A percentile compares a stretch with the other conserved stretches of the same genome.
Evolutionary conservation across 306 rosid genomes (phyloP).

Genomic region (Pterocarpus santalinus): DNA sequence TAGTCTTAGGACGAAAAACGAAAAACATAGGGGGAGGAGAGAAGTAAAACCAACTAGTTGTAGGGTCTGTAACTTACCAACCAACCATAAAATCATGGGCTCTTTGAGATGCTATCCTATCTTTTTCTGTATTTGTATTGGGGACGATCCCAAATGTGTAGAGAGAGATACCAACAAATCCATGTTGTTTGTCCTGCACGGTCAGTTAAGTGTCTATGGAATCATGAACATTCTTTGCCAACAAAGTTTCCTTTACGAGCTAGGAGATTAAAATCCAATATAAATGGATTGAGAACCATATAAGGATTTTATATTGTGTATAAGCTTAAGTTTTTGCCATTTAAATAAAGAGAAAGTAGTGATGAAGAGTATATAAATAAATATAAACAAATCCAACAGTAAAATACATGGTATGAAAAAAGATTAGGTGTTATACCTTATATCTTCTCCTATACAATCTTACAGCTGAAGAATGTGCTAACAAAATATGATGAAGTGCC

Average conservation of each 20-base stretch:
- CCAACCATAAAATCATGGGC: constrained; percentile 56
- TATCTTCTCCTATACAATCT: constrained; percentile 62
- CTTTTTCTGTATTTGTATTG: constrained; percentile 57
- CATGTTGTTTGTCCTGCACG: constrained; percentile 71
- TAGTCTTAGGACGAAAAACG: background rate
- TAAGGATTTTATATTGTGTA: background rate
- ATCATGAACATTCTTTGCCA: constrained; percentile 10
- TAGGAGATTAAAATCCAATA: background rate
- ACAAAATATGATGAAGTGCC: constrained; percentile 66
- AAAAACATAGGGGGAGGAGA: background rate
- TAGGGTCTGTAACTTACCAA: constrained; percentile 56
- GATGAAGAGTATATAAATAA: background rate
- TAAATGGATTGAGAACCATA: background rate
- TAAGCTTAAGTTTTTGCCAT: background rate
- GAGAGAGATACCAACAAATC: constrained; percentile 66
- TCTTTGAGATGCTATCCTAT: constrained; percentile 62
- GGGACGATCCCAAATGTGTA: constrained; percentile 52
- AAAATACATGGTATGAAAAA: background rate
- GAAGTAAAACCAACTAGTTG: background rate
- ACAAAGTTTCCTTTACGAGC: background rate
- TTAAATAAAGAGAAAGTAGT: background rate
- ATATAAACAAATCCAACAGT: background rate
- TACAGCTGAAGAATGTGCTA: constrained; percentile 74
- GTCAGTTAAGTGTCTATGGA: background rate
- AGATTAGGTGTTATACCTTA: constrained; percentile 47